phyloP scores from a whole-genome alignment of 345 rosid genomes.

The Ailanthus altissimus region DNA sequence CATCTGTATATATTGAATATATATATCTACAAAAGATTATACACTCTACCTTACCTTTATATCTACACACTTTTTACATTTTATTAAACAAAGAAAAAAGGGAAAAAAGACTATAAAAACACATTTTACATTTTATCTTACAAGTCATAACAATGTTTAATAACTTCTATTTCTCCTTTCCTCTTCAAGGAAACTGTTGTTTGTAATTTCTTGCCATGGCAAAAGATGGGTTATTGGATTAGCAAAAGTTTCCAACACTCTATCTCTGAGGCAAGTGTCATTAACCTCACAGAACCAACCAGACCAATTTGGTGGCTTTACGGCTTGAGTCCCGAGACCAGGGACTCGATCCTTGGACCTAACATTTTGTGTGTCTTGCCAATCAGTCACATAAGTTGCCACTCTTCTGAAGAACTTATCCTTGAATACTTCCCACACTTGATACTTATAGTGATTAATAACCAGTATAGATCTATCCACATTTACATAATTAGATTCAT shows the following conservation, averaged over 20 bases:
- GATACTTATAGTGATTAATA: constrained; percentile 83
- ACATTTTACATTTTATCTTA: background rate
- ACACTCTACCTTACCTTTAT: background rate
- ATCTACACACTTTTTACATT: background rate
- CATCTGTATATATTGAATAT: too few species aligned
- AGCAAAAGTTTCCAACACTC: constrained; percentile 41
- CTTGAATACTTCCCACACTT: constrained; percentile 91
- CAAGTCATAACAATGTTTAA: background rate
- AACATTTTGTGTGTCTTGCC: constrained; percentile 68
- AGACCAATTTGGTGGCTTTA: constrained; percentile 81
- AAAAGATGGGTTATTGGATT: constrained; percentile 40
- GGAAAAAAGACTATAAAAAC: background rate
- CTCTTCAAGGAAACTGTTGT: background rate
- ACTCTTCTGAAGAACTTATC: constrained; percentile 86
- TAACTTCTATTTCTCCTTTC: background rate
- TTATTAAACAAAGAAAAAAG: background rate
- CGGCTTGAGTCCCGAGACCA: constrained; percentile 73
- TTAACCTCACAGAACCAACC: constrained; percentile 70
- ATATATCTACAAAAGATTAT: background rate
- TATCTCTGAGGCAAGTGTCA: constrained; percentile 68
- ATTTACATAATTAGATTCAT: constrained; percentile 46
- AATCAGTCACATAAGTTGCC: constrained; percentile 87
- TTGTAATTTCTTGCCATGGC: constrained; percentile 50
- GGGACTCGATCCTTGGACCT: constrained; percentile 89
- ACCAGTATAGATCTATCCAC: constrained; percentile 51